Conservation (phyloP, 768 basidiomycete genomes). For the Tricholomella constricta region DNA sequence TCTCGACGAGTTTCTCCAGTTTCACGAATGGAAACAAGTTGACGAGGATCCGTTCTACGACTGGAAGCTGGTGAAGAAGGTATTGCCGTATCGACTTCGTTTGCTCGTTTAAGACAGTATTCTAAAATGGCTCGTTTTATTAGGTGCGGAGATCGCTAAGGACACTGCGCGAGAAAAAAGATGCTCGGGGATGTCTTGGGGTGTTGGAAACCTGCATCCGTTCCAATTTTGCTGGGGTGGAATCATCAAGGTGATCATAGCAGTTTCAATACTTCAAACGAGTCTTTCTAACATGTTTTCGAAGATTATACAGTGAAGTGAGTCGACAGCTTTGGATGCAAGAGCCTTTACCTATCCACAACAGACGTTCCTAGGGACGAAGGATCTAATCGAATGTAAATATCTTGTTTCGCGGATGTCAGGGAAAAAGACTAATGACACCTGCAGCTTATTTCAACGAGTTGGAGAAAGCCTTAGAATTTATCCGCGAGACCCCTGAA, state of each 20-base stretch:
- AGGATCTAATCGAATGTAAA: slow-evolving; percentile 84
- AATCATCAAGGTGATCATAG: slow-evolving; percentile 66
- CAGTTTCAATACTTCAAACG: neutral
- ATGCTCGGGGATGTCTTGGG: slow-evolving; percentile 84
- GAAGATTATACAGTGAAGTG: slow-evolving; percentile 91
- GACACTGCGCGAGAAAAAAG: slow-evolving; percentile 70
- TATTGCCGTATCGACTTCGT: slow-evolving; percentile 20
- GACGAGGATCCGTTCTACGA: slow-evolving; percentile 94
- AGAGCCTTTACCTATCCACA: slow-evolving; percentile 14
- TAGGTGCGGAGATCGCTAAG: slow-evolving; percentile 74
- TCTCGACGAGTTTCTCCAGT: slow-evolving; percentile 81
- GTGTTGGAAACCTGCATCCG: slow-evolving; percentile 90
- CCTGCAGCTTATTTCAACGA: slow-evolving; percentile 79
- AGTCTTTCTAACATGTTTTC: neutral
- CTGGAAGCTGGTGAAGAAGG: slow-evolving; percentile 83
- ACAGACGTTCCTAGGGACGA: slow-evolving; percentile 91
- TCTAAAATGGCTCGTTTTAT: slow-evolving; percentile 22
- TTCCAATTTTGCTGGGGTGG: slow-evolving; percentile 91
- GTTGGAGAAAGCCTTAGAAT: slow-evolving; percentile 73
- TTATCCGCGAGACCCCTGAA: slow-evolving; percentile 71
- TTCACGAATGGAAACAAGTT: slow-evolving; percentile 86
- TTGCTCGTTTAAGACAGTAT: neutral
- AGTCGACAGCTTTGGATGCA: slow-evolving; percentile 29
- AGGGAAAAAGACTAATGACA: slow-evolving; percentile 8
- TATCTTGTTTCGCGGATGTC: neutral